Evolutionary conservation across 2,329 filamentous ascomycete genomes (phyloP).

Genomic region (Fusarium citri): DNA sequence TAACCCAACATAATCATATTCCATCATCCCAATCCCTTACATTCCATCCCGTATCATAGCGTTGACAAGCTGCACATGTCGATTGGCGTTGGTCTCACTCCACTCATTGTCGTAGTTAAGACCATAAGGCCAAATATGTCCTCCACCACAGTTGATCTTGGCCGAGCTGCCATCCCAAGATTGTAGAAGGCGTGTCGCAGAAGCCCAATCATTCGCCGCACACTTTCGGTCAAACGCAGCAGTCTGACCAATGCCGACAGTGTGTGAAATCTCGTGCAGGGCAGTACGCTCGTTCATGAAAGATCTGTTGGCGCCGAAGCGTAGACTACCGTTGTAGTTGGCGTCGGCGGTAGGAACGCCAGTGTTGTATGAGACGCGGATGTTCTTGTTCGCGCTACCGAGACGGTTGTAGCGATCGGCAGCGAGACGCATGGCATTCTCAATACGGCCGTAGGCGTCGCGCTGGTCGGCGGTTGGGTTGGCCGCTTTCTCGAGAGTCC

Average conservation of each 20-base stretch:
- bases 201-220: constrained; percentile 56
- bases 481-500: constrained; percentile 51
- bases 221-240: constrained; percentile 54
- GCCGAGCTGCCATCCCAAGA: constrained; percentile 55
- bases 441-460: constrained; percentile 59
- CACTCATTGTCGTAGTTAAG: constrained; percentile 58
- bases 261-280: constrained; percentile 62
- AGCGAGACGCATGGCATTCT: constrained; percentile 55
- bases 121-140: constrained; percentile 57
- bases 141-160: constrained; percentile 55
- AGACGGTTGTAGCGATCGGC: constrained; percentile 55
- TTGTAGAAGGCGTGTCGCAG: constrained; percentile 54
- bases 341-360: constrained; percentile 60
- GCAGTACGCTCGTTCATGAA: constrained; percentile 63
- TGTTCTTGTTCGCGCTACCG: constrained; percentile 52
- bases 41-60: constrained; percentile 59
- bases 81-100: constrained; percentile 58
- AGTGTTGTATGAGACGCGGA: constrained; percentile 56
- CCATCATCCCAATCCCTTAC: neutral
- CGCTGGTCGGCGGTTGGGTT: constrained; percentile 56
- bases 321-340: constrained; percentile 59
- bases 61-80: constrained; percentile 57
- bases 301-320: constrained; percentile 57
- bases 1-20: neutral
- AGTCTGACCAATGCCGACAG: constrained; percentile 60